These are phyloP conservation scores for Endotrypanum monterogeii DNA, from an alignment of 208 protist genomes.

Conservation along the genomic window DNA sequence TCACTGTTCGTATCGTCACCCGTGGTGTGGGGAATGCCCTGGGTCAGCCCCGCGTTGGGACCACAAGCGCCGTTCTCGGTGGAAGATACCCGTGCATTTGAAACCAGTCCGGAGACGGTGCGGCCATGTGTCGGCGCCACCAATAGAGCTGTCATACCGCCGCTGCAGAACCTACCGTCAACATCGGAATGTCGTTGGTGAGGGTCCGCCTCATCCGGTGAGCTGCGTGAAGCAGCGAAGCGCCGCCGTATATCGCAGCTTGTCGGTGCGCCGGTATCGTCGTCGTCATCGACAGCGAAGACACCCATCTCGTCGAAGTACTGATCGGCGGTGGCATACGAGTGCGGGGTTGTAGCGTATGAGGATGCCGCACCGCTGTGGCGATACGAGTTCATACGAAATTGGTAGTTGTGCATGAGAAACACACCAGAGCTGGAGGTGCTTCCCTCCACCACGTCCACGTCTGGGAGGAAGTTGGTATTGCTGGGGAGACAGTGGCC, in stretches of 20 bases:
- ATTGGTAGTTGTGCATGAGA: constrained; percentile 8
- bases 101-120: not conserved
- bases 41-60: not conserved
- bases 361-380: not conserved
- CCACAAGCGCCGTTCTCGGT: not conserved
- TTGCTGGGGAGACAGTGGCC: not conserved
- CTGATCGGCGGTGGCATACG: not conserved
- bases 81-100: not conserved
- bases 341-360: constrained; percentile 6
- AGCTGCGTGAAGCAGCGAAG: not conserved
- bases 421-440: constrained; percentile 9
- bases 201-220: not conserved
- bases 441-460: constrained; percentile 16
- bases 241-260: not conserved
- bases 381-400: constrained; percentile 6
- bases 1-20: not conserved
- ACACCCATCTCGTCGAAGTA: constrained; percentile 1
- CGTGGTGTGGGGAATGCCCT: not conserved
- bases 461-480: not conserved
- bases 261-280: not conserved
- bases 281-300: constrained; percentile 7
- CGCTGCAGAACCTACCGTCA: not conserved
- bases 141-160: not conserved
- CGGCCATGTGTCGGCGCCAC: too few relatives aligned
- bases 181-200: not conserved